Evolutionary conservation across 2,329 filamentous ascomycete genomes (phyloP).

Genomic region (Exophiala sp.): DNA sequence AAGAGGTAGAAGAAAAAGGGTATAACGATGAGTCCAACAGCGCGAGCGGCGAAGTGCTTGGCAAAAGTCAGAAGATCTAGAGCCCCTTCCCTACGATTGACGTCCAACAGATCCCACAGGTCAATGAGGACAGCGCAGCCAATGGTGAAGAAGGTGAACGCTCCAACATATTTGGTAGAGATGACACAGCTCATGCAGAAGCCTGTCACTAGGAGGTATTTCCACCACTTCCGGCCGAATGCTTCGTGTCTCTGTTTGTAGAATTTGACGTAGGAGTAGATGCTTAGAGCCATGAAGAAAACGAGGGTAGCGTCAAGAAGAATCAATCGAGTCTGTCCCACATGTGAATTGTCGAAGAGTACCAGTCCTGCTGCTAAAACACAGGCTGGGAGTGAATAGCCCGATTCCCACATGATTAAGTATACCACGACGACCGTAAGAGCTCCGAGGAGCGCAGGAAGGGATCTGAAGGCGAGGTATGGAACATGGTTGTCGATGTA

Average conservation of each 20-base stretch:
- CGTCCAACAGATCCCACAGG: constrained; percentile 87
- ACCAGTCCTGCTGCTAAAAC: constrained; percentile 80
- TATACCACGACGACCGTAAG: constrained; percentile 92
- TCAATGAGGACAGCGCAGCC: constrained; percentile 92
- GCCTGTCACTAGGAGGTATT: constrained; percentile 94
- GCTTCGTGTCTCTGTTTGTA: constrained; percentile 90
- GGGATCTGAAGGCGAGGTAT: constrained; percentile 89
- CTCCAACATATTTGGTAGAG: constrained; percentile 95
- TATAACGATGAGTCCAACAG: constrained; percentile 80
- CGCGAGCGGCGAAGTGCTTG: constrained; percentile 85
- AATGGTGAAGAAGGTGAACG: constrained; percentile 96
- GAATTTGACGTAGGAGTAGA: constrained; percentile 93
- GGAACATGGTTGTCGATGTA: constrained; percentile 97
- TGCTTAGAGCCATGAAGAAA: constrained; percentile 90
- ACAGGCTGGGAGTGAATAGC: constrained; percentile 91
- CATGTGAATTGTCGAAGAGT: constrained; percentile 95
- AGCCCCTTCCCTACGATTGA: constrained; percentile 79
- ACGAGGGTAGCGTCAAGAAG: constrained; percentile 91
- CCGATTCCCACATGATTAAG: constrained; percentile 99
- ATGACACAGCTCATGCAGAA: constrained; percentile 96
- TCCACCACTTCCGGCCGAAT: constrained; percentile 98
- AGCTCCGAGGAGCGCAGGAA: constrained; percentile 87
- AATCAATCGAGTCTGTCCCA: constrained; percentile 93
- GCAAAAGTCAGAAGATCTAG: constrained; percentile 74
- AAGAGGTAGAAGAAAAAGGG: constrained; percentile 98